Percentiles rank a stretch among this genome's conserved stretches.
These are phyloP conservation scores for Drechslera avenae DNA, from an alignment of 2,329 filamentous ascomycete species.

Conservation along the genomic window DNA sequence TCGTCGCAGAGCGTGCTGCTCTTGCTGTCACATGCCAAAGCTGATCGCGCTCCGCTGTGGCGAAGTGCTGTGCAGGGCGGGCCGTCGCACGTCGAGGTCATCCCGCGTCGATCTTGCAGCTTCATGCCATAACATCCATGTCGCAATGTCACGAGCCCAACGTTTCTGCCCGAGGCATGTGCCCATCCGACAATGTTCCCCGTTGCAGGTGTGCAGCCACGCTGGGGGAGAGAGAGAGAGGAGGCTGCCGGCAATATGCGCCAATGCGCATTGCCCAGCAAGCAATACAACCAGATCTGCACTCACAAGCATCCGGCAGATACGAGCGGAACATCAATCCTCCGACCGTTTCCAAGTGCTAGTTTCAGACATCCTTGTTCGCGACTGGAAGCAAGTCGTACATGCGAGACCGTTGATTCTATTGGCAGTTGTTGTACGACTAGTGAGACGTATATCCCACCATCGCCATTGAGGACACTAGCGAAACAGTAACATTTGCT, in stretches of 20 bases:
- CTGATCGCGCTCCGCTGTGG: constrained; percentile 34
- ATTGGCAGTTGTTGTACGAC: too few relatives aligned
- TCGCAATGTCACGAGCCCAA: constrained; percentile 32
- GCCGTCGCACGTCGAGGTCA: constrained; percentile 37
- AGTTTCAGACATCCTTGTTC: too few relatives aligned
- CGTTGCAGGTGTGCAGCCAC: constrained; percentile 12
- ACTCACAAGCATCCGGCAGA: neutral
- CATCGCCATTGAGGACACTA: too few relatives aligned
- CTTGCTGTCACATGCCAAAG: constrained; percentile 37
- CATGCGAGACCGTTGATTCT: too few relatives aligned
- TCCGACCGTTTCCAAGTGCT: neutral
- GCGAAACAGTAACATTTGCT: too few relatives aligned
- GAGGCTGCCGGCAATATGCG: constrained; percentile 6
- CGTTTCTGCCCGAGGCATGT: constrained; percentile 18
- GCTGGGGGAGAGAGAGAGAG: neutral
- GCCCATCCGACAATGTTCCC: constrained; percentile 10
- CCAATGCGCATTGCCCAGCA: neutral
- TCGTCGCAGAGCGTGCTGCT: neutral
- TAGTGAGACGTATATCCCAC: too few relatives aligned
- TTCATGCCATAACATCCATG: constrained; percentile 22
- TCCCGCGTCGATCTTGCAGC: constrained; percentile 30
- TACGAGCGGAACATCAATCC: neutral
- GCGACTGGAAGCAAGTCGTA: too few relatives aligned
- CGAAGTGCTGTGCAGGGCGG: constrained; percentile 32
- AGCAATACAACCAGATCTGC: neutral